These are phyloP conservation scores for Nigrospora osmanthi DNA, from an alignment of 2,329 filamentous ascomycete species.

Conservation along the genomic window DNA sequence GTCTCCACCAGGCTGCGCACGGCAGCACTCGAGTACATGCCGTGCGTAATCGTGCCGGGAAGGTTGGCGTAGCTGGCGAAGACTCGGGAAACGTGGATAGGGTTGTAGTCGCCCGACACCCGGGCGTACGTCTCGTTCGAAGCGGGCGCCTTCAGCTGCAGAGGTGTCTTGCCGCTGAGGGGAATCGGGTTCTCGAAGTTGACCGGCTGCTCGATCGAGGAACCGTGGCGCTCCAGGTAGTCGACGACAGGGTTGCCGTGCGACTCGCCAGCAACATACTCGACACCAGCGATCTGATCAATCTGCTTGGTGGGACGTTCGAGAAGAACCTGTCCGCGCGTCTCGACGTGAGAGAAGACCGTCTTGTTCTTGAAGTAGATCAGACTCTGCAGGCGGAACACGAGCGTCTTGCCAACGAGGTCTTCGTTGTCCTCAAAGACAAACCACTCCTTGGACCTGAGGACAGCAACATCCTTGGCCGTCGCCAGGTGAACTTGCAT, in stretches of 20 bases:
- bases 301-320: constrained; percentile 96
- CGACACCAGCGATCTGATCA: constrained; percentile 93
- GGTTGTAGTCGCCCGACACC: constrained; percentile 97
- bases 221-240: constrained; percentile 86
- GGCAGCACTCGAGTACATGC: constrained; percentile 98
- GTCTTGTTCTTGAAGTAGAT: constrained; percentile 92
- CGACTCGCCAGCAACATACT: constrained; percentile 85
- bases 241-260: constrained; percentile 96
- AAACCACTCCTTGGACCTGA: constrained; percentile 98
- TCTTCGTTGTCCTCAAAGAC: constrained; percentile 72
- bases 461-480: constrained; percentile 84
- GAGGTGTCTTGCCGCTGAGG: constrained; percentile 81
- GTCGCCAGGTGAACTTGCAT: constrained; percentile 87
- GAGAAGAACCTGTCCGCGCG: constrained; percentile 82
- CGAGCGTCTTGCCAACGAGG: constrained; percentile 85
- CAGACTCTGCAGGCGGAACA: constrained; percentile 89
- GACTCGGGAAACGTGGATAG: constrained; percentile 94
- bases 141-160: constrained; percentile 82
- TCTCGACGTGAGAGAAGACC: constrained; percentile 86
- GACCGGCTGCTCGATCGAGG: constrained; percentile 89
- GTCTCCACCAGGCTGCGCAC: constrained; percentile 95
- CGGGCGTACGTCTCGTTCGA: constrained; percentile 98
- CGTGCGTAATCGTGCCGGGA: constrained; percentile 94
- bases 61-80: constrained; percentile 95
- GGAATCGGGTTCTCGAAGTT: constrained; percentile 97